Conservation (phyloP, 495 filamentous ascomycete species). For the Neurospora sp. region DNA sequence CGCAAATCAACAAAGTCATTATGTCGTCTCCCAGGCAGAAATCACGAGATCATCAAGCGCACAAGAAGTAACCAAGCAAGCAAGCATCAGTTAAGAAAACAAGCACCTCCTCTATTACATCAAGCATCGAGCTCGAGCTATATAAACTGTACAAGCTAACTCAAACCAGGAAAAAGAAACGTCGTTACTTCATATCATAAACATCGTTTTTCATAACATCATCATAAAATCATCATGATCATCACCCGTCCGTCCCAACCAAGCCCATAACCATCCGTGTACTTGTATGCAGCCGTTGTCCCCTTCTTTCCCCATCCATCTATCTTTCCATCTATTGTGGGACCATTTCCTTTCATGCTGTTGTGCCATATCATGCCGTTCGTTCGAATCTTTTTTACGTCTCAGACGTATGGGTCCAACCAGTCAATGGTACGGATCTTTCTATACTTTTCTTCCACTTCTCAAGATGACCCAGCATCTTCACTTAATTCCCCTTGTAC, state of each 20-base stretch:
- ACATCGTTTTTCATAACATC: background rate
- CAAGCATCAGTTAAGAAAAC: background rate
- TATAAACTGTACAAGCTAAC: background rate
- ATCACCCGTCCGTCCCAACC: background rate
- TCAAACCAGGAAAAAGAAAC: background rate
- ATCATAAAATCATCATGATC: background rate
- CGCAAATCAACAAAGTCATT: too few species aligned
- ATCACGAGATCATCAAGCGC: background rate
- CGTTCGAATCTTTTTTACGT: too few species aligned
- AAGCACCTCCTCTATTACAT: background rate
- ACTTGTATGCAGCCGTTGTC: background rate
- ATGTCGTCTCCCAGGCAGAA: too few species aligned
- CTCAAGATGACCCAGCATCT: background rate
- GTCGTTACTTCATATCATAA: background rate
- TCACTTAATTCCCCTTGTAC: background rate
- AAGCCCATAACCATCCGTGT: background rate
- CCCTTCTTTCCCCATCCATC: background rate
- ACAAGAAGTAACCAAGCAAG: background rate
- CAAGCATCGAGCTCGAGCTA: background rate
- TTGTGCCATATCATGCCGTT: too few species aligned
- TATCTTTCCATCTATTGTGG: too few species aligned
- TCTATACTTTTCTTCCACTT: background rate
- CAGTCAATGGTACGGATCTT: background rate
- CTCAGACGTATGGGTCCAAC: too few species aligned
- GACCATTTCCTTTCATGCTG: too few species aligned